These are phyloP conservation scores for Trichoderma sp. DNA, from an alignment of 2,329 filamentous ascomycete species.

Conservation along the genomic window DNA sequence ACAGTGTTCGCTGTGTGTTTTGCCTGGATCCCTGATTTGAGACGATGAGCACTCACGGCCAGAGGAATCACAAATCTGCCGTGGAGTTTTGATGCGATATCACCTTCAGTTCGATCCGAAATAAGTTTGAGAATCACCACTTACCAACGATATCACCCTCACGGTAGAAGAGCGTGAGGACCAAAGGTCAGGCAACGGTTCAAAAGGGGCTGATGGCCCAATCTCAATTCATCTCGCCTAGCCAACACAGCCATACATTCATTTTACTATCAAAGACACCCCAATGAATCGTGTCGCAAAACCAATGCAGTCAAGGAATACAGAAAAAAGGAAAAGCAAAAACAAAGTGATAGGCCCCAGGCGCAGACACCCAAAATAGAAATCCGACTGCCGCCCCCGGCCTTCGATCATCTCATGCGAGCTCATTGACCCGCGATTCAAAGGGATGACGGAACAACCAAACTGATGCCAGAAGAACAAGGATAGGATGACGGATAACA, in stretches of 20 bases:
- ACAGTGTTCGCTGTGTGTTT: too few species aligned
- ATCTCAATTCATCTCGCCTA: constrained; percentile 21
- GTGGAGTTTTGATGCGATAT: too few species aligned
- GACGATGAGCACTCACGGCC: too few species aligned
- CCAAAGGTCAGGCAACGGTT: too few species aligned
- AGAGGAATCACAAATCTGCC: too few species aligned
- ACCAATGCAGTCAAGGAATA: not conserved
- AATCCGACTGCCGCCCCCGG: not conserved
- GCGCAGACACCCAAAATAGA: not conserved
- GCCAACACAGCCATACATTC: constrained; percentile 16
- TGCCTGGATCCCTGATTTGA: too few species aligned
- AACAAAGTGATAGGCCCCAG: not conserved
- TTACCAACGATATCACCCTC: not conserved
- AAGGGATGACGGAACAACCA: not conserved
- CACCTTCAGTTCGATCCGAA: not conserved
- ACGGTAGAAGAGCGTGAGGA: not conserved
- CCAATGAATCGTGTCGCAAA: not conserved
- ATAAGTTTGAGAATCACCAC: not conserved
- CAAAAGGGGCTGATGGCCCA: not conserved
- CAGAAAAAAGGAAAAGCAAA: not conserved
- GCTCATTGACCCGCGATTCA: not conserved
- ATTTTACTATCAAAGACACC: constrained; percentile 10
- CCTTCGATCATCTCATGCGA: not conserved
- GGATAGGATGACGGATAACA: not conserved
- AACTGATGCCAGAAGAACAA: not conserved